Base-by-base conservation (phyloP, 352 stramenopile species). In the Globisporangium apiculatum region DNA sequence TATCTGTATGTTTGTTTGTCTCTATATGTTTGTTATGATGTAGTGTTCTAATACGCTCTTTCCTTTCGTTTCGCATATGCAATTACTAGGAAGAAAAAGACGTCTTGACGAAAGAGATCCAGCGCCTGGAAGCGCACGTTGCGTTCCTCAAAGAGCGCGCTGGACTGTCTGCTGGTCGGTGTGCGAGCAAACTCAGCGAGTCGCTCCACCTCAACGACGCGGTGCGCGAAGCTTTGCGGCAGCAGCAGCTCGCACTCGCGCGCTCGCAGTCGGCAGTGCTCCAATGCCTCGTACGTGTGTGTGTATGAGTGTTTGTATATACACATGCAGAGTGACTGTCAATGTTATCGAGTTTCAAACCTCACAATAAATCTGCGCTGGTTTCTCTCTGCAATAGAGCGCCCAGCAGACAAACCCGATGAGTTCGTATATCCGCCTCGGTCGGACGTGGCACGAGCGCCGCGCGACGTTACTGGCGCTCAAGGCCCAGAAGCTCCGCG, bases 401-500 rank as follows among this genome's bases (percentile, higher is more conserved):
- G 45, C 47, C 6, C 61, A 67, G 36, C 42, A 64, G 38, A 45
- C n/a, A 11, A 63, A 56, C 31, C 61, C 61, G 8, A 57, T 67
- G 37, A 58, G 43, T 18, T 58, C 50, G 18, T 60, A 49, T 37
- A 66, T 63, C 36, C 61, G 54, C 14, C 52, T 66, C 18, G 51
- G 49, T 5, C 36, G 14, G 31, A 60, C 65, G 7, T 68, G 65
- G 49, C 12, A 51, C 11, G 57, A 73, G 38, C 72, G 77, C 0
- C 67, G 65, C 7, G 65, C 55, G 12, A 68, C 68, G 48, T 60
- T 87, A 8, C 54, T 75, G 55, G 56, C 53, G n/a, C 64, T 85
- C 53, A 79, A 83, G 31, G 53, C 61, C 3, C 62, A 75, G 46
- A 83, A 85, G 51, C 56, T 87, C 24, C 71, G 61, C 15, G 59